Base-by-base conservation (phyloP, 108 stramenopile genomes). In the Fistulifera pelliculosa region DNA sequence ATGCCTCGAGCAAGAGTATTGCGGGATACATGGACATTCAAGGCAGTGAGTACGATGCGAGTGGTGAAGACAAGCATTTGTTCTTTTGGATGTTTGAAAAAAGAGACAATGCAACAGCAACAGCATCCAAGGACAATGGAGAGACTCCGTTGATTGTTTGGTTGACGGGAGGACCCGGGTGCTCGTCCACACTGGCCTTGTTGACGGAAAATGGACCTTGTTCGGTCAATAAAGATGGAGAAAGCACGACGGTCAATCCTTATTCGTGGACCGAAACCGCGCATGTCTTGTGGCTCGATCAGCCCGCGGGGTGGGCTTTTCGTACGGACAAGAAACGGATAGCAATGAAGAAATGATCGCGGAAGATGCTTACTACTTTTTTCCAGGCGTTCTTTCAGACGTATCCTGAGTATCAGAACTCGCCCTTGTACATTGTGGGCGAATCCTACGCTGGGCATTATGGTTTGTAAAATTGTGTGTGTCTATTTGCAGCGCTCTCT, bases 261-360 rank as follows among this genome's bases (percentile, higher is more conserved):
- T 69, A 83, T 70, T 79, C 80, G 27, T 99, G 98, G 98, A 96
- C 94, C 8, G 75, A 85, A 51, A 74, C 88, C 31, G 96, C 95
- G 1, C 94, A 96, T 68, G 86, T 99, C 35, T 66, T 99, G 24
- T 99, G 89, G 90, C 60, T 99, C 21, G 99, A 99, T 63, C 89
- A 95, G 61, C 99, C 99, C 15, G 90, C 96, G 31, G 94, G 96
- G 94, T 94, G 19, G 99, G 99, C 49, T 99, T 82, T 68, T 90
- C 86, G 60, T 96, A 97, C 60, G 94, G 95, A 22, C 68, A 57
- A 15, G 74, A 69, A 23, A 79, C 66, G 44, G 95, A 96, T 64
- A 57, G 68, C 47, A 77, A 88, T 58, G 90, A 94, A 54, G 86
- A 74, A 40, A 95, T 92, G 87, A 92, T 99, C 35, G 70, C 68